Evolutionary conservation across 306 rosid genomes (phyloP).

Genomic region (Prunus mume): DNA sequence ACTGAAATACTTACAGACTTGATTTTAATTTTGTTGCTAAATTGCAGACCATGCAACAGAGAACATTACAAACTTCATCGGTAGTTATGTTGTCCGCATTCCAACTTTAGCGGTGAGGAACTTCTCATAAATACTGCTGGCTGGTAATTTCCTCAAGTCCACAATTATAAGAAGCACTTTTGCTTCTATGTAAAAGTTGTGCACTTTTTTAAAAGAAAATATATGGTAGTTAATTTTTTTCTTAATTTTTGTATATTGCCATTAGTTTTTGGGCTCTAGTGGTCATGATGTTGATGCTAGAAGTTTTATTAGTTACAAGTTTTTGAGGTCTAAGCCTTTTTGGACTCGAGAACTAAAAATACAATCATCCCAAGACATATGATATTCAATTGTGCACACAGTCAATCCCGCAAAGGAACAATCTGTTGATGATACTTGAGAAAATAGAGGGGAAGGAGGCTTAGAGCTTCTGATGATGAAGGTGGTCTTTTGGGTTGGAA

Average conservation of each 20-base stretch:
- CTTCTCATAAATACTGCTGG: slow-evolving; percentile 46
- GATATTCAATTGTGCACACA: not conserved
- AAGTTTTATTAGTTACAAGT: not conserved
- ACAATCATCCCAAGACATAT: not conserved
- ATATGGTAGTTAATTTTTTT: not conserved
- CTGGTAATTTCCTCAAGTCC: slow-evolving; percentile 44
- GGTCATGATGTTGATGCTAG: not conserved
- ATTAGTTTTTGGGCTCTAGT: not conserved
- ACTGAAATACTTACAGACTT: slow-evolving; percentile 14
- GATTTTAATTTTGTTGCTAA: slow-evolving; percentile 30
- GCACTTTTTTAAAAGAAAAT: not conserved
- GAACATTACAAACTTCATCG: slow-evolving; percentile 56
- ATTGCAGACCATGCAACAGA: slow-evolving; percentile 65
- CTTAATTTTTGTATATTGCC: not conserved
- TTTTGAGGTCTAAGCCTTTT: not conserved
- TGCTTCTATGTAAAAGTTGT: slow-evolving; percentile 28
- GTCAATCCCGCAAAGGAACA: not conserved
- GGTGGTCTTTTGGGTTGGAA: not conserved
- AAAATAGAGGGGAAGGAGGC: not conserved
- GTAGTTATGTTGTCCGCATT: slow-evolving; percentile 58
- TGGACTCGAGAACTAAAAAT: not conserved
- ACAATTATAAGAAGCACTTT: slow-evolving; percentile 31
- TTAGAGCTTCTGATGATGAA: not conserved
- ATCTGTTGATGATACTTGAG: not conserved
- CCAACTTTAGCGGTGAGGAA: slow-evolving; percentile 82